Evolutionary conservation across 1,284 basidiomycete species (phyloP).

Genomic region (Ganoderma meredithae): DNA sequence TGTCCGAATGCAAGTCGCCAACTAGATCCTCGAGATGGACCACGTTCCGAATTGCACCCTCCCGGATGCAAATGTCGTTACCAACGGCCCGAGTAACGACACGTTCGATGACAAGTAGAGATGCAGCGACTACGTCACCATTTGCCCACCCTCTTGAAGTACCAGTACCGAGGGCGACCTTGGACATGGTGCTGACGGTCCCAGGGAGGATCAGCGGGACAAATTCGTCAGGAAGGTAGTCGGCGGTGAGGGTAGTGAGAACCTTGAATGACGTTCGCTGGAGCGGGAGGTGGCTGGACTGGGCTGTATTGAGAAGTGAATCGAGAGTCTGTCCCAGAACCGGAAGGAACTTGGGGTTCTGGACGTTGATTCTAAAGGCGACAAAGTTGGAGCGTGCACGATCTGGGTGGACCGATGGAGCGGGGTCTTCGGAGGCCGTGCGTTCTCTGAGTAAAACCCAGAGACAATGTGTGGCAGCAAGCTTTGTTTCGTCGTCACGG

Average conservation of each 20-base stretch:
- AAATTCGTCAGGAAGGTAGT: conserved; percentile 71
- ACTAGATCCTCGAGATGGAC: conserved; percentile 66
- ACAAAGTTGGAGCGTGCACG: conserved; percentile 44
- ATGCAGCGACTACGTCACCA: conserved; percentile 66
- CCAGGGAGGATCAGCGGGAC: conserved; percentile 84
- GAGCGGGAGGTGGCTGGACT: conserved; percentile 64
- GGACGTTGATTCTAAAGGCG: conserved; percentile 55
- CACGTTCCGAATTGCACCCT: conserved; percentile 62
- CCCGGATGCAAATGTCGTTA: conserved; percentile 68
- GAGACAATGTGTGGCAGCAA: conserved; percentile 66
- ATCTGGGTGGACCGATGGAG: conserved; percentile 31
- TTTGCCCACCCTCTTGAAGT: conserved; percentile 66
- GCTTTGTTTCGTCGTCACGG: conserved; percentile 81
- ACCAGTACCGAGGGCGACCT: conserved; percentile 61
- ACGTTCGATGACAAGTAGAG: conserved; percentile 64
- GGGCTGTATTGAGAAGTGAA: conserved; percentile 64
- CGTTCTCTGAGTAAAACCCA: conserved; percentile 62
- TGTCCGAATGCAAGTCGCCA: not conserved
- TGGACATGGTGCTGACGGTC: conserved; percentile 77
- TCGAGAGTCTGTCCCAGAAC: conserved; percentile 86
- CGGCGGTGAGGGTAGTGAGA: conserved; percentile 59
- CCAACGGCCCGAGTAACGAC: conserved; percentile 65
- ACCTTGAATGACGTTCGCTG: conserved; percentile 72
- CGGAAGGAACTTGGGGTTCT: conserved; percentile 65
- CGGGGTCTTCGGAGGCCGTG: conserved; percentile 46